phyloP scores from a whole-genome alignment of 116 monocot genomes.

The Thalassia testudinum region DNA sequence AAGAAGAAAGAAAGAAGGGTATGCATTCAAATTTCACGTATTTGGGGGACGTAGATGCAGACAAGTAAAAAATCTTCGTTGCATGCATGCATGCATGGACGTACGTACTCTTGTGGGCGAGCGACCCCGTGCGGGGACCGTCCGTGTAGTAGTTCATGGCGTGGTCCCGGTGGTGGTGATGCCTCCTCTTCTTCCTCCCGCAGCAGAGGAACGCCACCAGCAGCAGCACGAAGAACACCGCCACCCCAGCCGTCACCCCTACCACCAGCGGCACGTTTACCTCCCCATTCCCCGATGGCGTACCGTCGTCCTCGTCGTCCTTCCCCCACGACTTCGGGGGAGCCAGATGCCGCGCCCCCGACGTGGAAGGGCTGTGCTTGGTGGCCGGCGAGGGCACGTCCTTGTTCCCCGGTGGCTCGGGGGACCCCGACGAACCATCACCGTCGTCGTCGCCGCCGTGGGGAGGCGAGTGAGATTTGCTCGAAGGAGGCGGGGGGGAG shows the following conservation, averaged over 20 bases:
- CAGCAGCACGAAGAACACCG: slow-evolving; percentile 18
- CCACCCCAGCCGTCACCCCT: slow-evolving; percentile 21
- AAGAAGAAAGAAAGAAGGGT: no score
- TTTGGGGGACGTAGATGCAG: no score
- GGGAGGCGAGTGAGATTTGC: neutral
- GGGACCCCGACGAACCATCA: neutral
- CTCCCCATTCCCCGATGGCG: neutral
- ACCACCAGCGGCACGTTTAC: slow-evolving; percentile 20
- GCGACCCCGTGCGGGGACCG: slow-evolving; percentile 8
- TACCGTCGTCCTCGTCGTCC: neutral
- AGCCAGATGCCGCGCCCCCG: neutral
- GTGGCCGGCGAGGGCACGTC: neutral
- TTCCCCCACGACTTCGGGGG: neutral
- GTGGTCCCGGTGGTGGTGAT: slow-evolving; percentile 10
- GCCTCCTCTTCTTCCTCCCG: slow-evolving; percentile 23
- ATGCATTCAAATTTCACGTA: no score
- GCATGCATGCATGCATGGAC: no score
- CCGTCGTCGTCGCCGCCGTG: neutral
- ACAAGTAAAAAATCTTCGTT: no score
- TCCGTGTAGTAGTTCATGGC: slow-evolving; percentile 31
- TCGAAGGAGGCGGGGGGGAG: neutral
- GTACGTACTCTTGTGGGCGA: slow-evolving; percentile 20
- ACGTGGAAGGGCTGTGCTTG: neutral
- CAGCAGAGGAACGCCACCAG: slow-evolving; percentile 14
- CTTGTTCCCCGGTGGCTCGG: neutral